These are phyloP conservation scores for Suhomyces faveliae DNA, from an alignment of 805 yeast species.

Conservation along the genomic window DNA sequence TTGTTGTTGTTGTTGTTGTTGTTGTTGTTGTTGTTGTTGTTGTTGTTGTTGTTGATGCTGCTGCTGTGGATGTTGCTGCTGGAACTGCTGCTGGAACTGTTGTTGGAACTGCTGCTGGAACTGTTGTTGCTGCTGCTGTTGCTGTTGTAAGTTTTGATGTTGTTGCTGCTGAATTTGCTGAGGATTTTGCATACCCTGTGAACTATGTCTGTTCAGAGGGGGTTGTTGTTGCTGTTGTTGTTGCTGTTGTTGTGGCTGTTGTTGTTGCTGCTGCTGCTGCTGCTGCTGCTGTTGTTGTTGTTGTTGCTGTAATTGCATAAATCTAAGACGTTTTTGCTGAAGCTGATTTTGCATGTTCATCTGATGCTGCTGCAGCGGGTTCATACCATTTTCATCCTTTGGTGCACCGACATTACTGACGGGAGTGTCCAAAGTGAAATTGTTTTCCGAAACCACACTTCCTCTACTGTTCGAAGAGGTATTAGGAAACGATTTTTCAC, in stretches of 20 bases:
- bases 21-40: background rate
- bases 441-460: background rate
- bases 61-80: background rate
- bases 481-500: background rate
- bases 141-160: background rate
- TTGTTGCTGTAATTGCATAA: conserved; percentile 15
- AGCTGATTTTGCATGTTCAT: conserved; percentile 17
- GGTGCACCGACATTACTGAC: background rate
- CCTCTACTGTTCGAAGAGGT: conserved; percentile 1
- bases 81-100: background rate
- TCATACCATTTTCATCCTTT: conserved; percentile 5
- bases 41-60: conserved; percentile 1
- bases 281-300: conserved; percentile 7
- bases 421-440: background rate
- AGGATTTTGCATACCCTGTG: conserved; percentile 4
- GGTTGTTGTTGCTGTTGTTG: background rate
- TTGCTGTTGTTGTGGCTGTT: background rate
- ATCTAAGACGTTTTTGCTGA: conserved; percentile 17
- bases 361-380: conserved; percentile 16
- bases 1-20: conserved; percentile 3
- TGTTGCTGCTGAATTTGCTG: conserved; percentile 4
- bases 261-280: conserved; percentile 6
- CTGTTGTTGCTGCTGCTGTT: background rate
- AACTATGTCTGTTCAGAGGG: conserved; percentile 5
- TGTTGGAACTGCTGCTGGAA: background rate